Base-by-base conservation (phyloP, 441 rosid genomes). In the Breynia disticha region DNA sequence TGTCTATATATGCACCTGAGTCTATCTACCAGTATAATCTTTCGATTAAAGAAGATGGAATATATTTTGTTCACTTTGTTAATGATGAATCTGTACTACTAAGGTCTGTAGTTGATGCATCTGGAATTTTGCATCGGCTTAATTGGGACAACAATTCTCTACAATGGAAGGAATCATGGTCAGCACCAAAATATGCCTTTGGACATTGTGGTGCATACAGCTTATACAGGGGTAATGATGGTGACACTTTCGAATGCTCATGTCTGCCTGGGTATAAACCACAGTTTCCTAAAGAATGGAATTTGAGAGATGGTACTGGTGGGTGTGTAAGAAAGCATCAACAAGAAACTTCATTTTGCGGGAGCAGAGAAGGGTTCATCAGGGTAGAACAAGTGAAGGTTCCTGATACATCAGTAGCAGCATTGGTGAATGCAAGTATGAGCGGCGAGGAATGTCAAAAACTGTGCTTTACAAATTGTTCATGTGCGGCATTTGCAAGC, bases 201-300 rank as follows among this genome's bases (percentile, higher is more conserved):
- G 65, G 58, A 4, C 54, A 2, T 0, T 77, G 77, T 54, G 82
- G 79, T 16, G 41, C 75, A 14, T 53, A 77, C 52, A 62, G 73
- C 2, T 17, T 21, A 16, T 66, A 67, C 17, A 35, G 50, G 16
- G 16, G 37, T 0, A 7, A 16, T 20, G 9, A 37, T 16, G 37
- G 0, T 0, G 7, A 12, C 15, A 1, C 0, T 14, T 69, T 67
- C 11, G 59, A 22, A 47, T 77, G 77, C 50, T 12, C 56, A 11
- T 77, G 77, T 55, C 57, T 72, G 39, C 59, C 71, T 7, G 69
- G 71, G 10, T 71, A 53, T 22, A 63, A 62, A 46, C 69, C 69
- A 16, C 56, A 21, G 17, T 44, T 46, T 7, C 28, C 15, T 0
- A 46, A 16, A 0, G 32, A 52, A 1, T 52, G 58, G 68, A 1